phyloP scores from a whole-genome alignment of 208 protist genomes.

The Crithidia bombi region DNA sequence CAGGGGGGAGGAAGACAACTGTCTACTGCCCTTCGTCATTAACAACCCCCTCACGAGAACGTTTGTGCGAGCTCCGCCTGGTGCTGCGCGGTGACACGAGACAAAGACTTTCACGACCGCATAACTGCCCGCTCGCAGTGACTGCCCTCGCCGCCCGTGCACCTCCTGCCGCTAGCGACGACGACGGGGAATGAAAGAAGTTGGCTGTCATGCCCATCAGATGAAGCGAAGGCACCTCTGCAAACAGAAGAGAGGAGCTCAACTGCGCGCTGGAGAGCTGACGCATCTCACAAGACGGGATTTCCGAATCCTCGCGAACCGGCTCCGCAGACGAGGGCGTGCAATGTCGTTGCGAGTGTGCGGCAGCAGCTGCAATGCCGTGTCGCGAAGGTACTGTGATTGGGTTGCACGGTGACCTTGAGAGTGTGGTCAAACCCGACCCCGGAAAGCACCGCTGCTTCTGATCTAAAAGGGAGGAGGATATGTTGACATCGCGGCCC shows the following conservation, averaged over 20 bases:
- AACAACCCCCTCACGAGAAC: conserved; percentile 27
- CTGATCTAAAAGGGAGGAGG: neutral
- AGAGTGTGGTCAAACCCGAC: neutral
- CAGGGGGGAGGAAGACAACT: too few relatives aligned
- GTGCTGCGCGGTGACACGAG: conserved; percentile 6
- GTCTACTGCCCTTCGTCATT: neutral
- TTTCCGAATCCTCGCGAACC: neutral
- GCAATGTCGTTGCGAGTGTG: conserved; percentile 21
- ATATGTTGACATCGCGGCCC: conserved; percentile 5
- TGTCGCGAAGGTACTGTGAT: neutral
- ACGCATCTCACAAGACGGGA: neutral
- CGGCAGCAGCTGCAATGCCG: neutral
- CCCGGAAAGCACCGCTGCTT: neutral
- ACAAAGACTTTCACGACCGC: neutral
- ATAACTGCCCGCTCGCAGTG: neutral
- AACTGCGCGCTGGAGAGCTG: neutral
- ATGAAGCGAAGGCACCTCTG: neutral
- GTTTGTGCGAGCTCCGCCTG: conserved; percentile 31
- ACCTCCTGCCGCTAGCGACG: neutral
- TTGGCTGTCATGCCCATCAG: neutral
- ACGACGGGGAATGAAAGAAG: neutral
- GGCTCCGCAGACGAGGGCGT: conserved; percentile 24
- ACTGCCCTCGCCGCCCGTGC: neutral
- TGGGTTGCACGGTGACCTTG: neutral
- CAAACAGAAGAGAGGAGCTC: neutral